These are phyloP conservation scores for Avena atlantica DNA, from an alignment of 176 grass and related monocot species.

Conservation along the genomic window DNA sequence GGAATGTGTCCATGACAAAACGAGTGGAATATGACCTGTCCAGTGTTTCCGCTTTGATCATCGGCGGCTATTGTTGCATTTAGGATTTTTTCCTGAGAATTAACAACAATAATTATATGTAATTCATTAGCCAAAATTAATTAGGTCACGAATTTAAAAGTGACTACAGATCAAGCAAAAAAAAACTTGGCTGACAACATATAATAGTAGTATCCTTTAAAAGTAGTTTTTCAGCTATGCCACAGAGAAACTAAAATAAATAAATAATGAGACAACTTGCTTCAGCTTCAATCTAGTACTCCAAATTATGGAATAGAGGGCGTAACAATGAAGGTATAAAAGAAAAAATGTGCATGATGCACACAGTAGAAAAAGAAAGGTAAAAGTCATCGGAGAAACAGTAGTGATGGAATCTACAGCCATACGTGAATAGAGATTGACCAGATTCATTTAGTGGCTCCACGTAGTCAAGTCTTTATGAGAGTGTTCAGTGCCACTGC, in stretches of 20 bases:
- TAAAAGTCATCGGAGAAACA: neutral
- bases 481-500: neutral
- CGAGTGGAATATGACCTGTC: conserved; percentile 63
- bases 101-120: conserved; percentile 29
- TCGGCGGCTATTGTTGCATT: conserved; percentile 51
- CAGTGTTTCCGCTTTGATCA: conserved; percentile 66
- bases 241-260: neutral
- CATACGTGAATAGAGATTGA: neutral
- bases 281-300: conserved; percentile 19
- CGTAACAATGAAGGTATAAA: neutral
- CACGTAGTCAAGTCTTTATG: neutral
- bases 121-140: conserved; percentile 11
- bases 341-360: neutral
- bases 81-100: conserved; percentile 63
- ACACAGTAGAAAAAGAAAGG: neutral
- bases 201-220: neutral
- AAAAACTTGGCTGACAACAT: conserved; percentile 30
- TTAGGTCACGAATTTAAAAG: neutral
- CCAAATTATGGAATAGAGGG: no score
- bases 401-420: neutral
- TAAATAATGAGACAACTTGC: neutral
- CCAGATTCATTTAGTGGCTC: conserved; percentile 19
- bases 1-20: conserved; percentile 31
- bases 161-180: conserved; percentile 6
- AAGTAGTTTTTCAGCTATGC: conserved; percentile 23